phyloP scores from a whole-genome alignment of 2,329 filamentous ascomycete genomes.

The Ascochyta lentis region DNA sequence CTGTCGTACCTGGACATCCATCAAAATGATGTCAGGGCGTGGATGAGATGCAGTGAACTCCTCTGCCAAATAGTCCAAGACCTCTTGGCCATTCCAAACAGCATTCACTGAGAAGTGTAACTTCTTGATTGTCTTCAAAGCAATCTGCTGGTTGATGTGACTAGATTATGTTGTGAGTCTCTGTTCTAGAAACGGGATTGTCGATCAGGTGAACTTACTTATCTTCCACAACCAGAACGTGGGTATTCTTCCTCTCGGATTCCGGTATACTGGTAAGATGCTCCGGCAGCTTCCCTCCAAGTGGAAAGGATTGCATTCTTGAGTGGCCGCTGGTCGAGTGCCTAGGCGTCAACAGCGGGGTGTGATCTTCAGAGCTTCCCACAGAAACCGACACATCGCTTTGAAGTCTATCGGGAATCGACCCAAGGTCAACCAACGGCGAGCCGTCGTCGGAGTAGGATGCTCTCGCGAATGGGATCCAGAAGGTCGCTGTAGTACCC shows the following conservation, averaged over 20 bases:
- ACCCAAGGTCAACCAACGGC: conserved; percentile 66
- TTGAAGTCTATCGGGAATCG: conserved; percentile 70
- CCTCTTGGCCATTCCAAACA: conserved; percentile 80
- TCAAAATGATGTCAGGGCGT: conserved; percentile 76
- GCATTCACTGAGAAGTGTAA: conserved; percentile 74
- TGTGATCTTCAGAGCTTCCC: conserved; percentile 68
- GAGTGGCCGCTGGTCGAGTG: conserved; percentile 26
- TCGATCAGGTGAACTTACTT: conserved; percentile 61
- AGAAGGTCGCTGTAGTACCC: conserved; percentile 78
- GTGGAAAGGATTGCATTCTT: conserved; percentile 33
- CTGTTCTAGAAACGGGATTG: too few relatives aligned
- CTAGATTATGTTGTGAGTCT: conserved; percentile 23
- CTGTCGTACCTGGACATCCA: conserved; percentile 76
- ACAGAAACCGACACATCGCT: conserved; percentile 66
- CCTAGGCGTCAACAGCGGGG: conserved; percentile 50
- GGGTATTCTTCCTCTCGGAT: conserved; percentile 66
- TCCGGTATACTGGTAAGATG: conserved; percentile 57
- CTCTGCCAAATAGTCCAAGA: conserved; percentile 71
- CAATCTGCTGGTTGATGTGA: conserved; percentile 76
- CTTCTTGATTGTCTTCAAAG: conserved; percentile 75
- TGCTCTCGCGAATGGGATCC: conserved; percentile 77
- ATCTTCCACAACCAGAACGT: conserved; percentile 82
- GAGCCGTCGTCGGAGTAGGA: conserved; percentile 59
- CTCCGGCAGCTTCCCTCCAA: conserved; percentile 35
- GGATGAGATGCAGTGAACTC: conserved; percentile 59